Evolutionary conservation across 2,329 filamentous ascomycete genomes (phyloP), one percentile per base, ranked within the genome.

Genomic region (Coniochaeta sp.): DNA sequence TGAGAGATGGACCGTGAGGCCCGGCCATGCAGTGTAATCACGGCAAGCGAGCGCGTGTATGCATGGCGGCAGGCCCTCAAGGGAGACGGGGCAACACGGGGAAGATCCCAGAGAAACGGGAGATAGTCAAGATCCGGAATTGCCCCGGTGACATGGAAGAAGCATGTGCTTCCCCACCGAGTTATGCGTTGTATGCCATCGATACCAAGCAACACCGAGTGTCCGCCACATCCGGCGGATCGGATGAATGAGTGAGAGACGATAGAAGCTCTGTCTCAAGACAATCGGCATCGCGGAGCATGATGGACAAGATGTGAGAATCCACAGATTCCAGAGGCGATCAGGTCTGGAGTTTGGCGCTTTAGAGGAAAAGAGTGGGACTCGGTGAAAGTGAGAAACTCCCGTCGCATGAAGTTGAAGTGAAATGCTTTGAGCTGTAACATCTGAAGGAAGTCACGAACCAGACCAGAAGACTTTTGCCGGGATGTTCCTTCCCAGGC

Each of bases 1-100:
- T 46, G 42, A 46, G 42, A 46, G 42, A 46, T 27, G 12, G 42
- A 46, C 26, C 42, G 42, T 46, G 42, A 46, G 22, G 40, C 6
- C 22, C 24, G 26, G 22, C 13, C 6, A 46, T 46, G 42, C 42
- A 26, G 42, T 46, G 42, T 46, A 46, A 46, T 27, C 20, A 18
- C 42, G 24, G 42, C 24, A 27, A 12, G 12, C n/a, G n/a, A n/a
- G n/a, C 22, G 42, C 42, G 22, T 27, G 26, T 46, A 30, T 30
- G 26, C 22, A 46, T 26, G 22, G 26, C 24, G 20, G 42, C 42
- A n/a, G 22, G 22, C 24, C n/a, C 22, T 46, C 24, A n/a, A n/a
- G n/a, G n/a, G 26, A 46, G 22, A 46, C 22, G 6, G 22, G 42
- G 26, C n/a, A n/a, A n/a, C n/a, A n/a, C n/a, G n/a, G n/a, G n/a